Evolutionary conservation across 106 monocot genomes (phyloP).

Genomic region (Chionographis japonica): DNA sequence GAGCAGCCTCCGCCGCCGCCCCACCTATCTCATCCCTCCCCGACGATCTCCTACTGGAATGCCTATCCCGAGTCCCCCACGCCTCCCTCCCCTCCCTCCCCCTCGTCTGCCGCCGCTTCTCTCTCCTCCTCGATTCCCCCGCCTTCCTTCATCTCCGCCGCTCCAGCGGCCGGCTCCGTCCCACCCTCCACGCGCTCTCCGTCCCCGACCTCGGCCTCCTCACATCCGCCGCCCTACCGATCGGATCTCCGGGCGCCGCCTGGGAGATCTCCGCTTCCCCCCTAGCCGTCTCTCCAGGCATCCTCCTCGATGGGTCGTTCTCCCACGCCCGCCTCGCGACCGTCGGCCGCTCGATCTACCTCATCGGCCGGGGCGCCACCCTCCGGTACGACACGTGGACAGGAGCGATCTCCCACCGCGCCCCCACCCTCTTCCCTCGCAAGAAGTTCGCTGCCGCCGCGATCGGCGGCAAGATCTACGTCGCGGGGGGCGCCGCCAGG

Average conservation of each 20-base stretch:
- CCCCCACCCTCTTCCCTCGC: slow-evolving; percentile 30
- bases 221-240: slow-evolving; percentile 10
- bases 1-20: neutral
- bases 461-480: slow-evolving; percentile 39
- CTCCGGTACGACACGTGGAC: slow-evolving; percentile 51
- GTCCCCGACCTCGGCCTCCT: slow-evolving; percentile 20
- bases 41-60: slow-evolving; percentile 69
- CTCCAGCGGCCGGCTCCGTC: slow-evolving; percentile 28
- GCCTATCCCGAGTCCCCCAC: slow-evolving; percentile 43
- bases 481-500: slow-evolving; percentile 47
- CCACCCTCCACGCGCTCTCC: slow-evolving; percentile 22
- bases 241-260: slow-evolving; percentile 3
- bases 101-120: slow-evolving; percentile 61
- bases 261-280: neutral
- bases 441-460: slow-evolving; percentile 58
- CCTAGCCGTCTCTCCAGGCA: neutral
- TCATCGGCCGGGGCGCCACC: slow-evolving; percentile 34
- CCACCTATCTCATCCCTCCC: slow-evolving; percentile 45
- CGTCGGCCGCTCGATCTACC: slow-evolving; percentile 38
- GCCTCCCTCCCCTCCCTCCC: slow-evolving; percentile 52
- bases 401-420: slow-evolving; percentile 17
- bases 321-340: slow-evolving; percentile 26
- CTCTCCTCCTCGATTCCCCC: slow-evolving; percentile 37
- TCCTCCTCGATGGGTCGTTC: slow-evolving; percentile 5
- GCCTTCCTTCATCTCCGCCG: slow-evolving; percentile 46